Conservation (phyloP, 768 basidiomycete species). For the Terana coerulea region DNA sequence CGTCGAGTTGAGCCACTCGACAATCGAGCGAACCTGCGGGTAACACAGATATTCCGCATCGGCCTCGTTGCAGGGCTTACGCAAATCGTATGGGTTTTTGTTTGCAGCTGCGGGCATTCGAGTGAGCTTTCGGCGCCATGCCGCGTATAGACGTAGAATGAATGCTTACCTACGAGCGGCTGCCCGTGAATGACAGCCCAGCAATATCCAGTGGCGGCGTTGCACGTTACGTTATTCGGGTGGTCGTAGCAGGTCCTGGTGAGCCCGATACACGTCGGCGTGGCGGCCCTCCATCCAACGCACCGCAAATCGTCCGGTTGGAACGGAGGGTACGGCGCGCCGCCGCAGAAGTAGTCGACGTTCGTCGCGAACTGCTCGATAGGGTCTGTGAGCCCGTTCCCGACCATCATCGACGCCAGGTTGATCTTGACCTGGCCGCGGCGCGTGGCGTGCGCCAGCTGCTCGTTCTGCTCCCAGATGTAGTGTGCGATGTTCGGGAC, state of each 20-base stretch:
- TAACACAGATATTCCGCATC: slow-evolving; percentile 32
- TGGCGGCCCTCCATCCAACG: slow-evolving; percentile 55
- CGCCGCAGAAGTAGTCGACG: slow-evolving; percentile 19
- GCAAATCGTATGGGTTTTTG: slow-evolving; percentile 52
- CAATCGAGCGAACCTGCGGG: slow-evolving; percentile 44
- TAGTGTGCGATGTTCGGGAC: slow-evolving; percentile 18
- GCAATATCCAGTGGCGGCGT: slow-evolving; percentile 75
- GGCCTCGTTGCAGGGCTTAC: slow-evolving; percentile 40
- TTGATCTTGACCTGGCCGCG: slow-evolving; percentile 30
- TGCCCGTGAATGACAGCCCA: slow-evolving; percentile 29
- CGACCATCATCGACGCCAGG: slow-evolving; percentile 44
- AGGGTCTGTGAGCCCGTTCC: slow-evolving; percentile 40
- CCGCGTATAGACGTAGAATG: slow-evolving; percentile 47
- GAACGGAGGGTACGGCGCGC: slow-evolving; percentile 17
- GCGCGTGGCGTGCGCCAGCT: slow-evolving; percentile 11
- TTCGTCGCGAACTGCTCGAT: slow-evolving; percentile 31
- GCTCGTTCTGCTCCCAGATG: slow-evolving; percentile 15
- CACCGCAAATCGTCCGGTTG: slow-evolving; percentile 62
- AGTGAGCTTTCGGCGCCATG: neutral
- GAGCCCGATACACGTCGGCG: slow-evolving; percentile 70
- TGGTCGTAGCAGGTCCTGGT: slow-evolving; percentile 66
- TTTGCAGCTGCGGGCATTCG: slow-evolving; percentile 42
- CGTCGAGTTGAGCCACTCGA: slow-evolving; percentile 46
- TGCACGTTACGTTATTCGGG: slow-evolving; percentile 53
- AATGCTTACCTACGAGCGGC: slow-evolving; percentile 51